Evolutionary conservation across 495 filamentous ascomycete genomes (phyloP).

Genomic region (Xylaria acuta): DNA sequence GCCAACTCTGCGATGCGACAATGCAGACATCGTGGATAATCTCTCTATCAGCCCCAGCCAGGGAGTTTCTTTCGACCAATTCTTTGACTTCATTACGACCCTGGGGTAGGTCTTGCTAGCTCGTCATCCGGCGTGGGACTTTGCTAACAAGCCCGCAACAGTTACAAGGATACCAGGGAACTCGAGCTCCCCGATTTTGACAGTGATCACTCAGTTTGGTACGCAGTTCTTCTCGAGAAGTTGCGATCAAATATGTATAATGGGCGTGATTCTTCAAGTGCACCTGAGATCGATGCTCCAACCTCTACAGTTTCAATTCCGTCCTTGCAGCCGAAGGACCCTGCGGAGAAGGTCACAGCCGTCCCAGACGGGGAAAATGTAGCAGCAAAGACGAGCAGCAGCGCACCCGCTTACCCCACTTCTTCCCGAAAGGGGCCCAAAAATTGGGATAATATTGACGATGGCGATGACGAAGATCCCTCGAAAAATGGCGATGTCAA

Average conservation of each 20-base stretch:
- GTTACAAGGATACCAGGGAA: conserved; percentile 27
- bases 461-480: conserved; percentile 59
- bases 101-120: conserved; percentile 33
- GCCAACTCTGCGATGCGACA: conserved; percentile 67
- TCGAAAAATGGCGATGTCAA: conserved; percentile 75
- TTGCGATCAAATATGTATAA: conserved; percentile 22
- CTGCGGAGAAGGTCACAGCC: conserved; percentile 41
- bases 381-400: conserved; percentile 22
- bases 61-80: conserved; percentile 26
- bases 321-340: conserved; percentile 25
- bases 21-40: conserved; percentile 36
- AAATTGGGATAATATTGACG: conserved; percentile 84
- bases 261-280: background rate
- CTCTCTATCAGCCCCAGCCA: conserved; percentile 22
- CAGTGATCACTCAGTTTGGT: conserved; percentile 28
- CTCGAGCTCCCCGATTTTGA: conserved; percentile 28
- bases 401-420: conserved; percentile 78
- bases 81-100: conserved; percentile 24
- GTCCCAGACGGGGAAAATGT: conserved; percentile 23
- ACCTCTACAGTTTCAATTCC: background rate
- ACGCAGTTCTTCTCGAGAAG: conserved; percentile 28
- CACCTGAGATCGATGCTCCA: background rate
- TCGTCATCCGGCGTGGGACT: background rate
- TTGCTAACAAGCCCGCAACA: conserved; percentile 22
- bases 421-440: conserved; percentile 85